Evolutionary conservation across 768 basidiomycete species (phyloP), one percentile per base, ranked within the genome.

Genomic region (Auriscalpium vulgare): DNA sequence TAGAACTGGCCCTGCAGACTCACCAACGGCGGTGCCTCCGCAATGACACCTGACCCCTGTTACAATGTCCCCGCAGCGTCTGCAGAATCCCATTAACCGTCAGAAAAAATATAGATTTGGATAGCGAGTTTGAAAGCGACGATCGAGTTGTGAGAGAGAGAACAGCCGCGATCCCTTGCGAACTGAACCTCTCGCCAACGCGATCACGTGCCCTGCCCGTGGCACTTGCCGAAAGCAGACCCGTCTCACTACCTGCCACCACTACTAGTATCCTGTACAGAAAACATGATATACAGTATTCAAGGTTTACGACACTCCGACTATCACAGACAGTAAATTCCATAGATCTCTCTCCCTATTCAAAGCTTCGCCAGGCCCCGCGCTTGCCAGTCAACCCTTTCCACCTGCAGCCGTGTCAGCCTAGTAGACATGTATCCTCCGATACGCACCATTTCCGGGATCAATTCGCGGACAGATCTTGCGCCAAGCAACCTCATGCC

Each of bases 41-140:
- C 90, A 93, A 69, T 80, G 85, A 70, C 88, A 91, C 52, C 85
- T 85, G 45, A 73, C 69, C 50, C 82, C 81, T 37, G 75, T 66
- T 36, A 91, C 88, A 56, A 93, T 90, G 59, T 91, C 87, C 56
- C 90, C 91, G 65, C 90, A 93, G 67, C 88, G 77, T 57, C 87
- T 79, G 73, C 91, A 93, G 65, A 92, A 92, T 21, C 86, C 87
- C 90, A 92, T 92, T 13, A 29, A 5, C 29, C 29, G 2, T 29
- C 2, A 29, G 4, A 29, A 29, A 29, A 7, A 5, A 29, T 29
- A 7, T 29, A 29, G 29, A 29, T 29, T 4, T 29, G 29, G 29
- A 29, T 5, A 29, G 29, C 29, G 29, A 29, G 29, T 4, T 29
- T 29, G 29, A 29, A 29, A 29, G 29, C 29, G 29, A 29, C 7